Percentiles rank a stretch among this genome's conserved stretches.
Conservation (phyloP, 139 green algal genomes). For the Limnomonas spitsbergensis region DNA sequence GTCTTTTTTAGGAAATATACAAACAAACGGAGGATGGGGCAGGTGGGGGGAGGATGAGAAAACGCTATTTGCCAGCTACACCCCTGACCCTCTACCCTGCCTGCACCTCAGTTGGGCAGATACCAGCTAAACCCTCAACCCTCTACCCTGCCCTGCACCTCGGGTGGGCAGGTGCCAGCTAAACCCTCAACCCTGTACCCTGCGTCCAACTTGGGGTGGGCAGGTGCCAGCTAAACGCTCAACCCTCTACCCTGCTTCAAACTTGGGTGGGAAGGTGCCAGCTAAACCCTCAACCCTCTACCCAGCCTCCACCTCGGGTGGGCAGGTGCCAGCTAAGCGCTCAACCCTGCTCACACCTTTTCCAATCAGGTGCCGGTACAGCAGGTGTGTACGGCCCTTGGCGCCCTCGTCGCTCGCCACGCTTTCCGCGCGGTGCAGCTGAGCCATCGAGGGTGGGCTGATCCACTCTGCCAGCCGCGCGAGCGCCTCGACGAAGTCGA, state of each 20-base stretch:
- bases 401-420: not conserved
- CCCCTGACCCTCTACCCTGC: no score
- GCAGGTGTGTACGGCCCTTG: not conserved
- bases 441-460: constrained; percentile 20
- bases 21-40: constrained; percentile 5
- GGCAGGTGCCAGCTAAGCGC: not conserved
- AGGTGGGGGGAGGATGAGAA: not conserved
- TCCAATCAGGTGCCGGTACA: not conserved
- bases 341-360: not conserved
- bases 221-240: not conserved
- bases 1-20: constrained; percentile 9
- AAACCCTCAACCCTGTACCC: not conserved
- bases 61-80: not conserved
- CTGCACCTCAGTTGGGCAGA: no score
- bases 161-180: not conserved
- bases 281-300: not conserved
- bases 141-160: no score
- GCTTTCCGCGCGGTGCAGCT: not conserved
- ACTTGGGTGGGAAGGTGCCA: not conserved
- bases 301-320: not conserved
- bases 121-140: not conserved
- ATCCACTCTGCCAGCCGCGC: constrained; percentile 35
- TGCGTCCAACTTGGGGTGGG: not conserved
- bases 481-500: constrained; percentile 52
- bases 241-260: no score